phyloP scores from a whole-genome alignment of 768 basidiomycete species.

The Hysterangium stoloniferum region DNA sequence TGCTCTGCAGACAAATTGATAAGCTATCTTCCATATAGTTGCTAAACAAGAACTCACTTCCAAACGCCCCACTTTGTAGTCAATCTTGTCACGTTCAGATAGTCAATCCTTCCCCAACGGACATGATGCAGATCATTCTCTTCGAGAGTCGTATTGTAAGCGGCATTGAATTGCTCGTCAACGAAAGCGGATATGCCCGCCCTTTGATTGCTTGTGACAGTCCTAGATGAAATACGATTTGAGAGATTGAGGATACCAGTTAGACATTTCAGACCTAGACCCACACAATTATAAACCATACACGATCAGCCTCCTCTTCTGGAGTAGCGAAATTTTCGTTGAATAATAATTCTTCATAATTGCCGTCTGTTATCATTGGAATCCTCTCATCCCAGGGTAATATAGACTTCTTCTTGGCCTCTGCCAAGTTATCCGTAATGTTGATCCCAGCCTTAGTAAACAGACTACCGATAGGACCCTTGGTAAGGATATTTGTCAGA shows the following conservation, averaged over 20 bases:
- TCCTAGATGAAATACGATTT: conserved; percentile 28
- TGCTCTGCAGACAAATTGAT: conserved; percentile 42
- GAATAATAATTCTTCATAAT: conserved; percentile 63
- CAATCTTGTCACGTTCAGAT: conserved; percentile 68
- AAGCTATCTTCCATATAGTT: conserved; percentile 1
- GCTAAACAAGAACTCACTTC: conserved; percentile 45
- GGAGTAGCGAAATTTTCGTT: conserved; percentile 52
- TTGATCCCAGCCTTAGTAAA: conserved; percentile 62
- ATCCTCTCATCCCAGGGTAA: conserved; percentile 64
- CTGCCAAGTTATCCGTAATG: conserved; percentile 46
- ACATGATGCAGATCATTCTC: conserved; percentile 61
- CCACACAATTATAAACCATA: conserved; percentile 77
- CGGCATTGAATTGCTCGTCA: conserved; percentile 66
- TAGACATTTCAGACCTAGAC: conserved; percentile 34
- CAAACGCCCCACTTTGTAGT: conserved; percentile 85
- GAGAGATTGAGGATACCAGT: not conserved
- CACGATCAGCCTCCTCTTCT: conserved; percentile 57
- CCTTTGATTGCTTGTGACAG: conserved; percentile 47
- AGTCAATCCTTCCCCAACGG: conserved; percentile 82
- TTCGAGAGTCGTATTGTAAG: conserved; percentile 55
- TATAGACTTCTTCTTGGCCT: conserved; percentile 21
- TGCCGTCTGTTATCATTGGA: conserved; percentile 75
- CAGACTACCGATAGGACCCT: conserved; percentile 45
- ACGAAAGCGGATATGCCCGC: conserved; percentile 64
- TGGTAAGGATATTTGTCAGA: conserved; percentile 47